Base-by-base conservation (phyloP, 1,284 basidiomycete species). In the Cryptococcus sp. region DNA sequence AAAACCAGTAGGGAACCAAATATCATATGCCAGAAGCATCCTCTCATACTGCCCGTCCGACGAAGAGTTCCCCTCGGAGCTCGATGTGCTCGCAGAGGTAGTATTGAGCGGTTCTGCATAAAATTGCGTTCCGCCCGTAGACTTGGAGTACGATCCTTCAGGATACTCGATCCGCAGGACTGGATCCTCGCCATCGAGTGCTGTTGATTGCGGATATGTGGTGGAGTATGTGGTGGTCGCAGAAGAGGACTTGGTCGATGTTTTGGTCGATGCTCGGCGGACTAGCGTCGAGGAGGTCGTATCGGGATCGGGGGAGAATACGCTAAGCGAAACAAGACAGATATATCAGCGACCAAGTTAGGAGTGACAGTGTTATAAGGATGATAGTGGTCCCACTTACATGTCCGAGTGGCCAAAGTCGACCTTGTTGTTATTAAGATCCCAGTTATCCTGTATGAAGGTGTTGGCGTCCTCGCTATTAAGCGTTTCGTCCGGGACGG, bases 61-160 rank as follows among this genome's bases (percentile, higher is more conserved):
- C n/a, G 65, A 59, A 1, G 64, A 47, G 46, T 65, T 69, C 1
- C 63, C 68, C 16, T 42, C 46, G 17, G 48, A 40, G 31, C 56
- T 47, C 3, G 57, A 48, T 13, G 57, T 56, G 17, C 47, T 57
- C 5, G 52, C 56, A 7, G 44, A 22, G 22, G 64, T 62, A n/a
- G 51, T 38, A 35, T 69, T 65, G 38, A 73, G 47, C 1, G 71
- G 69, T 56, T 73, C 57, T 4, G 76, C 67, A 55, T 76, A 75
- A 65, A 79, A 80, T 63, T 79, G 78, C 0, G 78, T 73, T 1
- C 79, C 79, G 31, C 79, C 78, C 0, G 76, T 78, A 5, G 49
- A 48, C n/a, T 72, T 67, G 8, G 70, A 73, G 60, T 77, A 80
- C 38, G 70, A 74, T 8, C 78, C 79, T 27, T 66, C 53, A 1